Evolutionary conservation across 2,329 filamentous ascomycete species (phyloP), one percentile per base, ranked within the genome.

Genomic region (Verticillium isaacii): DNA sequence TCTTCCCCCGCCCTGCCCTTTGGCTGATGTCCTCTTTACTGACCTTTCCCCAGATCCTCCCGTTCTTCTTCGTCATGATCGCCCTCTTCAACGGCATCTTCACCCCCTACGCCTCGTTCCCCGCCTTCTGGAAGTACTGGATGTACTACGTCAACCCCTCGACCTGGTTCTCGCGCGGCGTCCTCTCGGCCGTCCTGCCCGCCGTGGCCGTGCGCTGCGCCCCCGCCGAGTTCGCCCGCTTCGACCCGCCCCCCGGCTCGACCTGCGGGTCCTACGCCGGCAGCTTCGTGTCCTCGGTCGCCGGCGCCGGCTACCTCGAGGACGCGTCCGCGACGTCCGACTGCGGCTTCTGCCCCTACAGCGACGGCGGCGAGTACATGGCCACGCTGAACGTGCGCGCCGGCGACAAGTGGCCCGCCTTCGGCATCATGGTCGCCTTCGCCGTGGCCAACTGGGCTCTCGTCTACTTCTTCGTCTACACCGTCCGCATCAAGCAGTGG

Each of bases 51-150:
- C 59, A 81, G 77, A 76, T 88, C 25, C 78, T 92, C 5, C 90
- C 90, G 1, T 92, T 93, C 78, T 92, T 93, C 82, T 90, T 93
- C 77, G 86, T 93, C 72, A 87, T 91, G 79, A 88, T 91, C 69
- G 83, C 82, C 50, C 75, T 91, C 29, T 93, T 93, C 81, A 93
- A 92, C 77, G 91, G 91, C 66, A 86, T 93, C 23, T 68, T 78
- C 1, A 73, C 74, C 2, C 76, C 74, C 0, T 77, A 77, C 62
- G 54, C 62, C 2, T 65, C 69, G 8, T 73, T 78, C 62, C 74
- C 74, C 45, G 65, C 70, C 9, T 78, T 78, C 65, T 78, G 76
- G 76, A 68, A 71, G 5, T 76, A 77, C 65, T 78, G 76, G 66
- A 62, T 65, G 36, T 66, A 66, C 59, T 65, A 62, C 32, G 52